These are phyloP conservation scores for Fennellomyces sp. DNA, from an alignment of 371 early-diverging fungal genomes.

Conservation along the genomic window DNA sequence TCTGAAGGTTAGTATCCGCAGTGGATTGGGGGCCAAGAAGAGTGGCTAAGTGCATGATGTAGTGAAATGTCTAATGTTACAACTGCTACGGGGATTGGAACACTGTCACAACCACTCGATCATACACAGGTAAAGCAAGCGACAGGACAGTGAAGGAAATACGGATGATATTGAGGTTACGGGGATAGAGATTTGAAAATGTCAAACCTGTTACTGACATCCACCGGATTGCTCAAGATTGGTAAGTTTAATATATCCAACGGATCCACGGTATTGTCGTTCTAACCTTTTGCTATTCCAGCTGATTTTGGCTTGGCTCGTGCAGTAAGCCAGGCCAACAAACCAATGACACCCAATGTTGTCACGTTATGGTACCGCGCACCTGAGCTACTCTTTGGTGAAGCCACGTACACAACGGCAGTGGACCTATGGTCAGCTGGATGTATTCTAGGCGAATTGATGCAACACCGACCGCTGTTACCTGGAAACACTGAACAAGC, in stretches of 20 bases:
- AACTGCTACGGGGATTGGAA: slow-evolving; percentile 74
- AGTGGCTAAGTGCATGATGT: too few relatives aligned
- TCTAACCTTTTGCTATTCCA: too few relatives aligned
- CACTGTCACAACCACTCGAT: slow-evolving; percentile 79
- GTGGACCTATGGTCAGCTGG: slow-evolving; percentile 93
- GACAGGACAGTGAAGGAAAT: not conserved
- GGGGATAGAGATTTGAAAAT: slow-evolving; percentile 78
- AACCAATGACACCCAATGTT: slow-evolving; percentile 91
- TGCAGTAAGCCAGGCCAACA: slow-evolving; percentile 61
- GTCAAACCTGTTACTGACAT: slow-evolving; percentile 80
- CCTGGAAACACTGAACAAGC: slow-evolving; percentile 83
- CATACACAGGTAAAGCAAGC: slow-evolving; percentile 64
- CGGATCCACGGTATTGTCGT: not conserved
- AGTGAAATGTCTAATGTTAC: slow-evolving; percentile 85
- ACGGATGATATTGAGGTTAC: not conserved
- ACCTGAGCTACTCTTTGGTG: slow-evolving; percentile 90
- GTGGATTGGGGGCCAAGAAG: too few relatives aligned
- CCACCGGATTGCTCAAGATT: slow-evolving; percentile 78
- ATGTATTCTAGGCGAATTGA: slow-evolving; percentile 86
- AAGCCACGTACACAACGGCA: slow-evolving; percentile 75
- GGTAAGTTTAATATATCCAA: slow-evolving; percentile 45
- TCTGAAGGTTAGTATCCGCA: slow-evolving; percentile 73
- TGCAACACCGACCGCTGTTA: slow-evolving; percentile 75
- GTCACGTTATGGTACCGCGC: slow-evolving; percentile 97
- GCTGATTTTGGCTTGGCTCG: slow-evolving; percentile 92